These are phyloP conservation scores for Barnettozyma populi DNA, from an alignment of 805 yeast species.

Conservation along the genomic window DNA sequence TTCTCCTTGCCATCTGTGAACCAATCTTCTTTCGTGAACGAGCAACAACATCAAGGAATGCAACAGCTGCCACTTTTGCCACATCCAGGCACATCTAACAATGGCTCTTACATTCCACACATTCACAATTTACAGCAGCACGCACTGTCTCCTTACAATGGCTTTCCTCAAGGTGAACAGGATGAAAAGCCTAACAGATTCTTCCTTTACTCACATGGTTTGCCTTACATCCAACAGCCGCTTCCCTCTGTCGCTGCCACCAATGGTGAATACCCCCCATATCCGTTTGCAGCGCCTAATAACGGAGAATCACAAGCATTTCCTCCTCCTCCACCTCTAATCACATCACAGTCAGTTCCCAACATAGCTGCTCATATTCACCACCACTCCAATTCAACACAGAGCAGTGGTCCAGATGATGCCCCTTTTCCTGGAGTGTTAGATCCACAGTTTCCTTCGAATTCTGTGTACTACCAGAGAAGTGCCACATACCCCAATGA, in stretches of 20 bases:
- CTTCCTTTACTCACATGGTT: background rate
- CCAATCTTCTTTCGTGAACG: background rate
- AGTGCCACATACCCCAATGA: constrained; percentile 17
- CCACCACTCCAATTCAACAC: background rate
- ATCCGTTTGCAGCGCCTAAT: background rate
- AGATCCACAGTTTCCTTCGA: constrained; percentile 12
- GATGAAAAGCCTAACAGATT: constrained; percentile 1
- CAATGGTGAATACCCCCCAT: background rate
- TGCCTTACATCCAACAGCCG: background rate
- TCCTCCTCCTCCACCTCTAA: constrained; percentile 4
- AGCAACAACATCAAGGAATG: background rate
- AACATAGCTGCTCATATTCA: background rate
- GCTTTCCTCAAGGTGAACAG: background rate
- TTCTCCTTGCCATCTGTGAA: constrained; percentile 13
- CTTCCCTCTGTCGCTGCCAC: background rate
- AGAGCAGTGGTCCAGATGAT: constrained; percentile 11
- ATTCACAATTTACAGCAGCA: constrained; percentile 5
- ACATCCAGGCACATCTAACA: background rate
- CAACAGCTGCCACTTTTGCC: background rate
- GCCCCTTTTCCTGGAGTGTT: constrained; percentile 22
- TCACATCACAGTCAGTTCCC: constrained; percentile 6
- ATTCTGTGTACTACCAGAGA: constrained; percentile 12
- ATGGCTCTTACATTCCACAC: background rate
- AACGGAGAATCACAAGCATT: background rate
- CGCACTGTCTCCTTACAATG: background rate